Evolutionary conservation across 2,329 filamentous ascomycete genomes (phyloP).

Genomic region (Fusarium sp.): DNA sequence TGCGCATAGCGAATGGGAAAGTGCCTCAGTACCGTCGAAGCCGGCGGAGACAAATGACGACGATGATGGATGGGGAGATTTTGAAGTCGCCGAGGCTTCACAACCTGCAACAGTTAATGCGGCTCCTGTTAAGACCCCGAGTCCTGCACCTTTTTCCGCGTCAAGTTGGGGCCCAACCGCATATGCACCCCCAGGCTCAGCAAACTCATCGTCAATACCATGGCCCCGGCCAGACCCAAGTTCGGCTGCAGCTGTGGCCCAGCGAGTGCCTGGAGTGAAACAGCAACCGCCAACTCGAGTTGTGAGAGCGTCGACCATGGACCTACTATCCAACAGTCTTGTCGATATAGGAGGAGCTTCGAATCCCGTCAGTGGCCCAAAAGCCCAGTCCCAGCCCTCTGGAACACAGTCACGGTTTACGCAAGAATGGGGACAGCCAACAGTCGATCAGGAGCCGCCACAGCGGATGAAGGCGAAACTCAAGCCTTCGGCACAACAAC

Average conservation of each 20-base stretch:
- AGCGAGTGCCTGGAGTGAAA: not conserved
- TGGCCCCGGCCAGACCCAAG: constrained; percentile 22
- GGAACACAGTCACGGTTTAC: constrained; percentile 8
- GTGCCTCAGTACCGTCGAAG: constrained; percentile 20
- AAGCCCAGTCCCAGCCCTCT: constrained; percentile 17
- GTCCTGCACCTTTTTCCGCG: constrained; percentile 5
- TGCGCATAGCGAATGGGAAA: constrained; percentile 31
- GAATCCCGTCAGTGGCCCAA: not conserved
- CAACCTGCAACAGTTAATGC: constrained; percentile 11
- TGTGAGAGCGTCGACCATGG: constrained; percentile 61
- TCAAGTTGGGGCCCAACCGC: constrained; percentile 22
- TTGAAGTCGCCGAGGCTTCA: constrained; percentile 63
- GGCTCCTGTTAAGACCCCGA: constrained; percentile 18
- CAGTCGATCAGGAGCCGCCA: not conserved
- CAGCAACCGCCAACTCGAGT: constrained; percentile 34
- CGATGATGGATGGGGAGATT: constrained; percentile 74
- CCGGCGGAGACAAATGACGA: constrained; percentile 52
- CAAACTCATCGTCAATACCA: constrained; percentile 28
- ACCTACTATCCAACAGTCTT: constrained; percentile 63
- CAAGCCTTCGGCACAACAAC: constrained; percentile 38
- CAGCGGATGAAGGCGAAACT: constrained; percentile 36
- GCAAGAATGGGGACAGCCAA: constrained; percentile 14
- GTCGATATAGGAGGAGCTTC: constrained; percentile 48
- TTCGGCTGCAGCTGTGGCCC: constrained; percentile 8
- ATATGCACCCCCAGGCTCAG: constrained; percentile 3